Conservation (phyloP, 805 yeast species). For the Debaryomyces hansenii region DNA sequence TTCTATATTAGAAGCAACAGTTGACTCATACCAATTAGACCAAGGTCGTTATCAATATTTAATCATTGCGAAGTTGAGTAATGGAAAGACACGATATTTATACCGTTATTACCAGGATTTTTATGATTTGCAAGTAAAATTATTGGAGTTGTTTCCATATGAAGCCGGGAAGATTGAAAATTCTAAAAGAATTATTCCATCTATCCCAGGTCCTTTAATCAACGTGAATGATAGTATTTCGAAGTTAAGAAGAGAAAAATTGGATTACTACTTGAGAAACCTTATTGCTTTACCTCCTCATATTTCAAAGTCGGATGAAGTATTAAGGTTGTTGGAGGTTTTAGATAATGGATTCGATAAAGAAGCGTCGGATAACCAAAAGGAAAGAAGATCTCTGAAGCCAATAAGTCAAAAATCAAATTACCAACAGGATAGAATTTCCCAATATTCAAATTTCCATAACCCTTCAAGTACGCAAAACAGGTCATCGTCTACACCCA, state of each 20-base stretch:
- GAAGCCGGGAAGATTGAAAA: constrained; percentile 89
- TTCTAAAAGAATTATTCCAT: constrained; percentile 79
- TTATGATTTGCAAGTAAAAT: constrained; percentile 84
- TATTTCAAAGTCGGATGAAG: constrained; percentile 68
- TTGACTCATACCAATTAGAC: constrained; percentile 76
- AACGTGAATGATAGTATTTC: constrained; percentile 77
- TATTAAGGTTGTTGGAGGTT: constrained; percentile 68
- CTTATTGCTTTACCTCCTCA: constrained; percentile 74
- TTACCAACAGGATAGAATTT: constrained; percentile 52
- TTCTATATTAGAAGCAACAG: constrained; percentile 61
- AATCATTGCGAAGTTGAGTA: constrained; percentile 62
- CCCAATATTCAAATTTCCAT: constrained; percentile 47
- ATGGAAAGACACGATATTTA: constrained; percentile 68
- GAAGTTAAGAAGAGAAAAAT: constrained; percentile 53
- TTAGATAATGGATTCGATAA: constrained; percentile 61
- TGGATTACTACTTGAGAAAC: constrained; percentile 51
- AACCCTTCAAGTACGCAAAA: constrained; percentile 8
- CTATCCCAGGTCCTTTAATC: constrained; percentile 93
- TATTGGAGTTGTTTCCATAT: constrained; percentile 80
- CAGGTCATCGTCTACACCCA: constrained; percentile 27
- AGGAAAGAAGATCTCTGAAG: constrained; percentile 26
- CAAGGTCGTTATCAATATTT: constrained; percentile 90
- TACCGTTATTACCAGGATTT: constrained; percentile 95
- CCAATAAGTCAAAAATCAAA: constrained; percentile 40
- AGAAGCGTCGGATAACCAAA: constrained; percentile 32